These are phyloP conservation scores for Platanus orientalis DNA, from an alignment of 164 flowering plant species.

Conservation along the genomic window DNA sequence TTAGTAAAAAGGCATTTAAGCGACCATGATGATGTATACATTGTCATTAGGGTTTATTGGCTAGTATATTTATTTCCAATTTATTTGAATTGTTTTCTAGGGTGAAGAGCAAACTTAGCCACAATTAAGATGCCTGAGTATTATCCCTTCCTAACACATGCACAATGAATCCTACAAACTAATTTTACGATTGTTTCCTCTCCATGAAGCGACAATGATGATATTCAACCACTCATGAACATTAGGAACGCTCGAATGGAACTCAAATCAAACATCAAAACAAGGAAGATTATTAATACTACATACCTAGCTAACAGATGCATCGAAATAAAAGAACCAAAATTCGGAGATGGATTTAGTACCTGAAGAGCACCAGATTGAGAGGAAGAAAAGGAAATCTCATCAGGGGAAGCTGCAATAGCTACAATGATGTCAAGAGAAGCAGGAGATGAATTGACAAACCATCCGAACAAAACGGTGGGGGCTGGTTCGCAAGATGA, in stretches of 20 bases:
- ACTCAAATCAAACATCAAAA: background rate
- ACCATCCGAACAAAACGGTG: conserved; percentile 70
- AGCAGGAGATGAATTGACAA: conserved; percentile 29
- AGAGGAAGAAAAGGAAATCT: conserved; percentile 11
- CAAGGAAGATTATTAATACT: background rate
- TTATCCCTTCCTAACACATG: background rate
- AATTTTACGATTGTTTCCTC: no score
- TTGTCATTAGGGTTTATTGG: no score
- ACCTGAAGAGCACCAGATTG: conserved; percentile 40
- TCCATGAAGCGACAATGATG: background rate
- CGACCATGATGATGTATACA: no score
- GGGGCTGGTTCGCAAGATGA: conserved; percentile 15
- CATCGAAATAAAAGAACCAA: background rate
- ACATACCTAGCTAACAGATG: background rate
- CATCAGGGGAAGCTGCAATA: conserved; percentile 26
- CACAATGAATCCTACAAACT: background rate
- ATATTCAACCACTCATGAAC: background rate
- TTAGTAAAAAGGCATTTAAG: no score
- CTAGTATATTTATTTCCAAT: no score
- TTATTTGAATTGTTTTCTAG: no score
- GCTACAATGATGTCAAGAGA: conserved; percentile 70
- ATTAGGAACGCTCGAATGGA: background rate
- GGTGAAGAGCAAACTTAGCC: no score
- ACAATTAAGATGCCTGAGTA: no score
- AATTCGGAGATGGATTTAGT: background rate